Percentiles rank a stretch among this genome's conserved stretches.
phyloP scores from a whole-genome alignment of 2,329 filamentous ascomycete genomes.

The Hypoxylon sp. region DNA sequence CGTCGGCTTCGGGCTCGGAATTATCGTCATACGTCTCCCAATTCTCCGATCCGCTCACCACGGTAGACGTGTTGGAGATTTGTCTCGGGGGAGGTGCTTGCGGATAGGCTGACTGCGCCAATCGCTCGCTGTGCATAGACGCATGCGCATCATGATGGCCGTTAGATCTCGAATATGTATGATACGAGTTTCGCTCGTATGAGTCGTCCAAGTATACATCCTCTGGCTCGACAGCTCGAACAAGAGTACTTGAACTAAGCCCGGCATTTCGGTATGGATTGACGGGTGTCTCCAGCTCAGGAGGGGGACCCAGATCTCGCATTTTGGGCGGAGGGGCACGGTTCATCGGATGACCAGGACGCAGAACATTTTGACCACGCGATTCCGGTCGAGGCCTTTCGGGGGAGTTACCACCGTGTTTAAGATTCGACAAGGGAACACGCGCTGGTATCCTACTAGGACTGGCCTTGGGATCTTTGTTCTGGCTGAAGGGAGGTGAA shows the following conservation, averaged over 20 bases:
- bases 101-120: slow-evolving; percentile 49
- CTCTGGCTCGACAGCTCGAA: slow-evolving; percentile 73
- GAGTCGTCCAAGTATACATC: slow-evolving; percentile 82
- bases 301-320: slow-evolving; percentile 73
- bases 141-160: slow-evolving; percentile 46
- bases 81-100: slow-evolving; percentile 64
- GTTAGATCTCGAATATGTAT: slow-evolving; percentile 49
- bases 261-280: slow-evolving; percentile 60
- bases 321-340: slow-evolving; percentile 88
- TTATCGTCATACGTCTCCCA: slow-evolving; percentile 96
- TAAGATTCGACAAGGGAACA: slow-evolving; percentile 73
- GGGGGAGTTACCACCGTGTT: slow-evolving; percentile 80
- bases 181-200: slow-evolving; percentile 65
- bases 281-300: slow-evolving; percentile 60
- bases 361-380: slow-evolving; percentile 56
- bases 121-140: slow-evolving; percentile 53
- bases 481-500: slow-evolving; percentile 38
- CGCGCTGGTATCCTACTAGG: slow-evolving; percentile 76
- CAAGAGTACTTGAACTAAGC: slow-evolving; percentile 61
- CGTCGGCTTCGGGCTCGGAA: slow-evolving; percentile 78
- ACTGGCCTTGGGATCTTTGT: slow-evolving; percentile 55
- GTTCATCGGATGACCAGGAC: slow-evolving; percentile 62
- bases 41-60: slow-evolving; percentile 86
- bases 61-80: slow-evolving; percentile 78
- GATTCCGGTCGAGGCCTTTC: slow-evolving; percentile 68